Percentiles rank a stretch among this genome's conserved stretches.
Conservation (phyloP, 192 early-diverging fungal species). For the Coemansia sp. region DNA sequence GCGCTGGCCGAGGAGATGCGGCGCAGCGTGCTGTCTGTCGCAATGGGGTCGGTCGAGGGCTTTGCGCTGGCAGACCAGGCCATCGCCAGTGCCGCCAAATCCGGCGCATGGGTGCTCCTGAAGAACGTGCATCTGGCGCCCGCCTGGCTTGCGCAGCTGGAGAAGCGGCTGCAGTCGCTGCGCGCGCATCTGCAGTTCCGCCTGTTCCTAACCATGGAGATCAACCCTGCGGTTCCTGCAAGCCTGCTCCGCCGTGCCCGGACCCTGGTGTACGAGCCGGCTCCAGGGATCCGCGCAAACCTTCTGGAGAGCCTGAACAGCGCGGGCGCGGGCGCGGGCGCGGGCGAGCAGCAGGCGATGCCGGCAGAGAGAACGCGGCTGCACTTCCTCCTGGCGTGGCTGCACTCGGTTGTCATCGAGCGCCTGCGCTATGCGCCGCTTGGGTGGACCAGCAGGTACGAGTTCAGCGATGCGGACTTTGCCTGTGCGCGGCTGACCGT, state of each 20-base stretch:
- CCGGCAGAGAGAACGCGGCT: conserved; percentile 82
- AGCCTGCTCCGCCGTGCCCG: conserved; percentile 88
- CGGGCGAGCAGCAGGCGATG: background rate
- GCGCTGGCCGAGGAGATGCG: conserved; percentile 72
- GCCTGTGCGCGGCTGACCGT: conserved; percentile 86
- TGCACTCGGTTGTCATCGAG: conserved; percentile 93
- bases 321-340: conserved; percentile 6
- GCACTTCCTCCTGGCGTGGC: conserved; percentile 95
- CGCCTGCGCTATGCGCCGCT: conserved; percentile 95
- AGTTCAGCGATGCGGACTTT: conserved; percentile 98
- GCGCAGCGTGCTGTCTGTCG: conserved; percentile 73
- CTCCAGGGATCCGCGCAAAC: conserved; percentile 93
- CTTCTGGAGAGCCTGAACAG: conserved; percentile 74
- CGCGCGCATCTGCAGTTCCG: conserved; percentile 85
- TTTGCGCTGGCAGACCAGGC: conserved; percentile 86
- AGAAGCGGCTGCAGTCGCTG: conserved; percentile 89
- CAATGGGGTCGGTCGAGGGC: conserved; percentile 98
- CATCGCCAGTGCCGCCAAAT: conserved; percentile 77
- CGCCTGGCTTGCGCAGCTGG: conserved; percentile 89
- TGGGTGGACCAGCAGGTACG: conserved; percentile 97
- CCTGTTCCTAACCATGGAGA: conserved; percentile 98
- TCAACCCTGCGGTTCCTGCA: conserved; percentile 91
- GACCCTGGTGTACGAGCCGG: conserved; percentile 94
- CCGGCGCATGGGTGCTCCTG: conserved; percentile 93
- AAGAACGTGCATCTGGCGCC: conserved; percentile 99